Evolutionary conservation across 371 early-diverging fungal species (phyloP).

Genomic region (Rhizopus delemar): DNA sequence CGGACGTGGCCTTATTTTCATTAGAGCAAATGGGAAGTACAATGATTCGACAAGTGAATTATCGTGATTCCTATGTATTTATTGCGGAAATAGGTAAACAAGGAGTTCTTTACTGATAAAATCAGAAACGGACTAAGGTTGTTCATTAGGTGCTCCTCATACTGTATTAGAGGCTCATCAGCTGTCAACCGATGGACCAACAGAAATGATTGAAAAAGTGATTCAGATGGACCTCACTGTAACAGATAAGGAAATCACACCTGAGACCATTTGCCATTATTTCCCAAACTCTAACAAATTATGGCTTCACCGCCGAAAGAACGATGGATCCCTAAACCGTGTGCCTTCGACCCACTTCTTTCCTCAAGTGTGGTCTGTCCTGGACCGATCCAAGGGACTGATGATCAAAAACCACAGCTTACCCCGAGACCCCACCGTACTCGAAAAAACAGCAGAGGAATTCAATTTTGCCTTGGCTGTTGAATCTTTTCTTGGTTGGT

Average conservation of each 20-base stretch:
- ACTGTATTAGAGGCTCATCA: constrained; percentile 17
- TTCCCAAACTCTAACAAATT: constrained; percentile 67
- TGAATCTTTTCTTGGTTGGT: constrained; percentile 67
- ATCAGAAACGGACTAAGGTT: not conserved
- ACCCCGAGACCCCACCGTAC: constrained; percentile 79
- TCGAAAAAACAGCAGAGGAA: constrained; percentile 84
- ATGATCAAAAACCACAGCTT: constrained; percentile 59
- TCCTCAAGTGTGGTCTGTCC: constrained; percentile 75
- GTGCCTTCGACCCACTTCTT: constrained; percentile 75
- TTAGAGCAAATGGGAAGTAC: constrained; percentile 65
- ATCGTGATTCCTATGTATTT: constrained; percentile 81
- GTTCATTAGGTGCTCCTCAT: constrained; percentile 11
- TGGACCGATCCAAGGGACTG: constrained; percentile 59
- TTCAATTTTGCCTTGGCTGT: constrained; percentile 76
- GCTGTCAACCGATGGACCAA: constrained; percentile 46
- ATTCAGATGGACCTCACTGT: constrained; percentile 33
- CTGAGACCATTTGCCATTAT: constrained; percentile 37
- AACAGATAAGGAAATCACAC: constrained; percentile 23
- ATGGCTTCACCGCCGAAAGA: constrained; percentile 76
- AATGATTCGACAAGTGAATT: constrained; percentile 53
- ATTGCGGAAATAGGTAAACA: constrained; percentile 65
- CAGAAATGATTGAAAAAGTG: constrained; percentile 41
- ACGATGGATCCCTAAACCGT: constrained; percentile 84
- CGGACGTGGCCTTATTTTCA: constrained; percentile 54
- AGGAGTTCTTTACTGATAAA: not conserved